Percentiles rank a stretch among this genome's conserved stretches.
These are phyloP conservation scores for Azolla pinnata DNA, from an alignment of 75 land plant genomes.

Conservation along the genomic window DNA sequence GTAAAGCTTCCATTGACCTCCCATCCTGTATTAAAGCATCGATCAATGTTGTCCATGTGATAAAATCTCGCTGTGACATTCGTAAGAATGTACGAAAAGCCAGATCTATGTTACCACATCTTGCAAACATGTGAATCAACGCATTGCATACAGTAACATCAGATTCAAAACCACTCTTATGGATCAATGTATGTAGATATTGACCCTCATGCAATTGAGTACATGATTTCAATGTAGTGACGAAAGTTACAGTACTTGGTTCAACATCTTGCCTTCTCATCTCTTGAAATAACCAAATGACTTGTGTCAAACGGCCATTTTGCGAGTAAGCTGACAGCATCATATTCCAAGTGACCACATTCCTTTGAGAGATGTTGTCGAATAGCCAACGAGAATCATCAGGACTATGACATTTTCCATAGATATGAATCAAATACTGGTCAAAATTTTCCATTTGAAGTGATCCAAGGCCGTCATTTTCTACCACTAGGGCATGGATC, in stretches of 20 bases:
- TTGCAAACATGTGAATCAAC: constrained; percentile 7
- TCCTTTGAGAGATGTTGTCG: neutral
- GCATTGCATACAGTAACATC: constrained; percentile 7
- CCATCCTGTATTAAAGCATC: neutral
- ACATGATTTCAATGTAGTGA: constrained; percentile 1
- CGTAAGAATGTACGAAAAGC: constrained; percentile 2
- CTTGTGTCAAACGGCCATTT: neutral
- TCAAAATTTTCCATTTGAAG: no score
- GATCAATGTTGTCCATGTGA: constrained; percentile 1
- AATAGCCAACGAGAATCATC: constrained; percentile 1
- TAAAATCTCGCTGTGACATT: constrained; percentile 2
- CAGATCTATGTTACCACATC: constrained; percentile 8
- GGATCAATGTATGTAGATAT: neutral
- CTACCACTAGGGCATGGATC: no score
- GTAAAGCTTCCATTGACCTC: neutral
- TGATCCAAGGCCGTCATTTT: no score
- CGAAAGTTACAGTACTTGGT: neutral
- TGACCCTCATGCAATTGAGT: neutral
- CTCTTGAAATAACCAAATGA: neutral
- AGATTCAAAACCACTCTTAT: constrained; percentile 5
- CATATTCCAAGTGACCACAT: neutral
- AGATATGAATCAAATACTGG: neutral
- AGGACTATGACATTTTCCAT: neutral
- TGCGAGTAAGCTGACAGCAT: neutral
- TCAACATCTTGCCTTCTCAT: neutral